Percentiles rank a stretch among this genome's conserved stretches.
Conservation (phyloP, 2,329 filamentous ascomycete genomes). For the Daldinia eschscholtzii region DNA sequence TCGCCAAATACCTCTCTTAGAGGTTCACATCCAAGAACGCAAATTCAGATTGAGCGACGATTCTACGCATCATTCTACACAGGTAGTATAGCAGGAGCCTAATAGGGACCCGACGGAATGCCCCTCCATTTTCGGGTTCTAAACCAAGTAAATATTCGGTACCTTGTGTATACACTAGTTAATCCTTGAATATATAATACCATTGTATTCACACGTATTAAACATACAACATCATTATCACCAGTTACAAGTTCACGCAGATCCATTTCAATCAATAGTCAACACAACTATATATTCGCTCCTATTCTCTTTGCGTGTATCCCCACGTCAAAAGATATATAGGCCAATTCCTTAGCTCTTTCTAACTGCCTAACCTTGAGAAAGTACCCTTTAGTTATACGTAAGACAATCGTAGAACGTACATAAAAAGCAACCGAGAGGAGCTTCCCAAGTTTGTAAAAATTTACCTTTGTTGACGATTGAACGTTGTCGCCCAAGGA, state of each 20-base stretch:
- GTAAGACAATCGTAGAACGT: not conserved
- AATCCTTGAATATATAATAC: no score
- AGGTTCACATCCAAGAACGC: not conserved
- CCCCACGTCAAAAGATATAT: slow-evolving; percentile 1
- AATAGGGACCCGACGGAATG: no score
- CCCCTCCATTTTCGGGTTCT: no score
- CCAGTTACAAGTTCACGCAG: not conserved
- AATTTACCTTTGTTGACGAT: not conserved
- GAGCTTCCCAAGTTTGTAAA: not conserved
- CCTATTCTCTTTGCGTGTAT: slow-evolving; percentile 1
- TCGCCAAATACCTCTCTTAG: no score
- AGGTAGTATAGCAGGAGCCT: no score
- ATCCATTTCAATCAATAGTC: not conserved
- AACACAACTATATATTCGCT: not conserved
- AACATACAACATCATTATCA: not conserved
- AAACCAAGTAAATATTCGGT: no score
- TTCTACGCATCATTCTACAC: no score
- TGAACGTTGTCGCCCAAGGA: not conserved
- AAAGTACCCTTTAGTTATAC: not conserved
- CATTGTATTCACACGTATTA: no score
- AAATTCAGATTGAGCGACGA: not conserved
- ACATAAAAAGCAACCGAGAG: not conserved
- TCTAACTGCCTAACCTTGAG: not conserved
- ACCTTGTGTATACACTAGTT: no score
- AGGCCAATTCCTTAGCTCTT: not conserved